Evolutionary conservation across 768 basidiomycete genomes (phyloP), one percentile per base, ranked within the genome.

Genomic region (Suillus tomentosus): DNA sequence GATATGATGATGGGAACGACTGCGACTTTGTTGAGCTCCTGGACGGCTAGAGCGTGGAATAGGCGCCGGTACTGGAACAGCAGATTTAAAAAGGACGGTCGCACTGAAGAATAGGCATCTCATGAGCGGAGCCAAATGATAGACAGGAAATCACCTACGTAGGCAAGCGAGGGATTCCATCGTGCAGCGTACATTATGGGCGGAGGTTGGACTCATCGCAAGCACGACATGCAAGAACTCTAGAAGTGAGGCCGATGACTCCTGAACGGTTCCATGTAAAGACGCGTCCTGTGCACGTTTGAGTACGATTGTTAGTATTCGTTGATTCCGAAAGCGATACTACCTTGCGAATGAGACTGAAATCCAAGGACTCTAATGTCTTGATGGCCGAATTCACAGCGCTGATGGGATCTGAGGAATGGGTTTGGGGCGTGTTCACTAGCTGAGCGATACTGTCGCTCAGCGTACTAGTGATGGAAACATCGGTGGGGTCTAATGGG

Each of bases 41-140:
- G 72, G 14, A 78, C 72, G 13, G 81, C 84, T 55, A 84, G 76
- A 37, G 65, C 53, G 60, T 81, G 84, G 68, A 86, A 85, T 43
- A 80, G 72, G 58, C 72, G 78, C 63, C 90, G 79, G 62, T 84
- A 81, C 43, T 78, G 77, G 66, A 92, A 87, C 24, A 92, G 71
- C 37, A 76, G 65, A 9, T 70, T 60, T 19, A 83, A 39, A 40
- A 77, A 77, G 0, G 71, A 69, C 13, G 68, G 66, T 27, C 69
- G 67, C 40, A 79, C 81, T 81, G 62, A n/a, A 40, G n/a, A 68
- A 48, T 34, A 31, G 43, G 39, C 53, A 7, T 1, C 3, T 31
- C 24, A 13, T 68, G 62, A 72, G 62, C 36, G 48, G 31, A 51
- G n/a, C 31, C 19, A 57, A 14, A 43, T 13, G 31, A 34, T 22